A percentile compares a stretch with the other conserved stretches of the same genome.
Conservation (phyloP, 2,329 filamentous ascomycete genomes). For the Ustulina deusta region DNA sequence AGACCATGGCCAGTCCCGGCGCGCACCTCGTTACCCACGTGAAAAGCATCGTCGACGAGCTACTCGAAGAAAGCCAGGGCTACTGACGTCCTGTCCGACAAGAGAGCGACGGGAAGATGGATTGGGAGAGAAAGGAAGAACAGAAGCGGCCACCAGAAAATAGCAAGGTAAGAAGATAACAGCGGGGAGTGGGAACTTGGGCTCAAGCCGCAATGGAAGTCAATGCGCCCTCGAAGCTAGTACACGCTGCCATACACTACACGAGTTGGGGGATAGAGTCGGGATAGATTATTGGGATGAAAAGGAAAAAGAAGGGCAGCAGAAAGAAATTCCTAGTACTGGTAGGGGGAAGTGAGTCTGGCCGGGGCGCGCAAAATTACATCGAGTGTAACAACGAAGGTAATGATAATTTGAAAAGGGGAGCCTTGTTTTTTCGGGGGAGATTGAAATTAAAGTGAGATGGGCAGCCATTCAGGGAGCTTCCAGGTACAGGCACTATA, state of each 20-base stretch:
- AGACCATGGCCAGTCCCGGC: slow-evolving; percentile 67
- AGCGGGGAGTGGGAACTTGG: slow-evolving; percentile 33
- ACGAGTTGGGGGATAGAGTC: slow-evolving; percentile 30
- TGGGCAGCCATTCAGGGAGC: slow-evolving; percentile 45
- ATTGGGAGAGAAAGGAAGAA: slow-evolving; percentile 38
- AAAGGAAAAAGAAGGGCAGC: slow-evolving; percentile 32
- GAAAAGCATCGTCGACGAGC: slow-evolving; percentile 58
- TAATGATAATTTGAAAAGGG: slow-evolving; percentile 51
- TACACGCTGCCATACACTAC: slow-evolving; percentile 40
- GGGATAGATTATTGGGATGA: slow-evolving; percentile 38
- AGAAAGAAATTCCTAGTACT: slow-evolving; percentile 40
- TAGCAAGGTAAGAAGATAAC: slow-evolving; percentile 46
- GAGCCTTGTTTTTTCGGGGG: slow-evolving; percentile 50
- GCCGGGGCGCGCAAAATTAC: slow-evolving; percentile 39
- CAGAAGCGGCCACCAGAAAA: slow-evolving; percentile 39
- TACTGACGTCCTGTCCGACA: slow-evolving; percentile 37
- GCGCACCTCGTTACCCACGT: slow-evolving; percentile 65
- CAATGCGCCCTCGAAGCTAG: slow-evolving; percentile 38
- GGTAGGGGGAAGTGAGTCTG: slow-evolving; percentile 40
- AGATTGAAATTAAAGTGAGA: slow-evolving; percentile 49
- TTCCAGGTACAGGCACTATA: slow-evolving; percentile 31
- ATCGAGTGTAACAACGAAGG: slow-evolving; percentile 43
- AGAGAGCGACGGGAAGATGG: slow-evolving; percentile 37
- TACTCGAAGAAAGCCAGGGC: slow-evolving; percentile 40
- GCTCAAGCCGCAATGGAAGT: slow-evolving; percentile 42